These are phyloP conservation scores for Aspergillus sojae DNA, from an alignment of 2,329 filamentous ascomycete species.

Conservation along the genomic window DNA sequence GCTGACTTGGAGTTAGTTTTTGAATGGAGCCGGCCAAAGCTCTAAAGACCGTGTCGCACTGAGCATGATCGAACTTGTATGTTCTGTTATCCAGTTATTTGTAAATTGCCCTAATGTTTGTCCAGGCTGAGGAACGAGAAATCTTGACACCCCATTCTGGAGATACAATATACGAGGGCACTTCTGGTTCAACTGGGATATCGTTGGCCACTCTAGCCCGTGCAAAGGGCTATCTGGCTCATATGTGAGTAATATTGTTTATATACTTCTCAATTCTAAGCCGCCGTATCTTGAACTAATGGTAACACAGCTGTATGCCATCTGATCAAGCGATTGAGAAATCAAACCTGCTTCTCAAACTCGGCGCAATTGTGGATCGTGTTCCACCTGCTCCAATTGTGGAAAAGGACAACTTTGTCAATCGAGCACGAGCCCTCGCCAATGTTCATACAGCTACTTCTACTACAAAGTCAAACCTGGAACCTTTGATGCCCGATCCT, in stretches of 20 bases:
- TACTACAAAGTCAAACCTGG: conserved; percentile 10
- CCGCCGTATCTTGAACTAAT: conserved; percentile 13
- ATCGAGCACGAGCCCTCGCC: conserved; percentile 78
- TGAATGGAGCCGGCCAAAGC: conserved; percentile 91
- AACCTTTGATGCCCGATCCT: conserved; percentile 21
- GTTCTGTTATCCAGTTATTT: conserved; percentile 6
- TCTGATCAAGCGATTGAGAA: conserved; percentile 89
- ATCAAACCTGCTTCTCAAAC: conserved; percentile 80
- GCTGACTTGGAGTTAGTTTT: conserved; percentile 57
- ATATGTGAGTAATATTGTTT: conserved; percentile 63
- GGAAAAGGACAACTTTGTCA: conserved; percentile 92
- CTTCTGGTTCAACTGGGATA: conserved; percentile 93
- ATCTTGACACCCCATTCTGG: conserved; percentile 76
- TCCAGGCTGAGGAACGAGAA: conserved; percentile 73
- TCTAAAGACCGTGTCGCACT: conserved; percentile 95
- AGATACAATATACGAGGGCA: conserved; percentile 97
- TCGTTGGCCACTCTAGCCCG: conserved; percentile 87
- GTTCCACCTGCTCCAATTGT: conserved; percentile 91
- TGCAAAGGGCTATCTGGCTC: conserved; percentile 84
- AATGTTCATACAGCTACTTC: conserved; percentile 64
- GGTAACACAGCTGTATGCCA: conserved; percentile 73
- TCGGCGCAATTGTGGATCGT: conserved; percentile 90
- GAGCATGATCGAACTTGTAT: conserved; percentile 73
- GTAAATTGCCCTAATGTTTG: conserved; percentile 10
- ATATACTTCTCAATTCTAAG: neutral